Evolutionary conservation across 202 grass and related monocot species (phyloP).

Genomic region (Elaeis oleifera): DNA sequence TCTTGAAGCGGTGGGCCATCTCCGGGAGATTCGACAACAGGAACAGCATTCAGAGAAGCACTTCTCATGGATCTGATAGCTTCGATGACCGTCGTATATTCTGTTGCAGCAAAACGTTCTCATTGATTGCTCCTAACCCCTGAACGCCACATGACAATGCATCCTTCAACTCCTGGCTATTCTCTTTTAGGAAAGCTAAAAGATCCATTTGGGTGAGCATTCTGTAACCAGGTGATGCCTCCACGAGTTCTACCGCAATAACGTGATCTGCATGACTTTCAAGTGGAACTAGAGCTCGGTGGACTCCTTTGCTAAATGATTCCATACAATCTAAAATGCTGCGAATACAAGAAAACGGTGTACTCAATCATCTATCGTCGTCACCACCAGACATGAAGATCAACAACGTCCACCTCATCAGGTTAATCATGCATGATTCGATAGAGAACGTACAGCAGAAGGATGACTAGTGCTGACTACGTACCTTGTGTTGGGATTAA

Average conservation of each 20-base stretch:
- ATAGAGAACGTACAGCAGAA: too few relatives aligned
- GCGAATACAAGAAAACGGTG: background rate
- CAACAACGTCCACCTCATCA: too few relatives aligned
- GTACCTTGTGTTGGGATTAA: slow-evolving; percentile 68
- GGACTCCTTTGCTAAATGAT: slow-evolving; percentile 86
- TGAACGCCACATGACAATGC: slow-evolving; percentile 44
- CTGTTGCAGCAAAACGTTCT: slow-evolving; percentile 39
- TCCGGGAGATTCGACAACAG: slow-evolving; percentile 41
- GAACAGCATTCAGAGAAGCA: slow-evolving; percentile 58
- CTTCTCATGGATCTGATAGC: slow-evolving; percentile 57
- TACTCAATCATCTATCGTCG: background rate
- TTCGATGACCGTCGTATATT: slow-evolving; percentile 43
- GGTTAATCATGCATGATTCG: too few relatives aligned
- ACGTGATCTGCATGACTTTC: slow-evolving; percentile 49
- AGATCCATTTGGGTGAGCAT: slow-evolving; percentile 96
- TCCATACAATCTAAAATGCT: slow-evolving; percentile 92
- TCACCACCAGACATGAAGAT: too few relatives aligned
- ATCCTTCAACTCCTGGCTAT: slow-evolving; percentile 36
- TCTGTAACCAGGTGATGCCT: slow-evolving; percentile 57
- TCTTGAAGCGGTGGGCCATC: slow-evolving; percentile 32
- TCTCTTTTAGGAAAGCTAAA: slow-evolving; percentile 38
- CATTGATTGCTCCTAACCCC: slow-evolving; percentile 47
- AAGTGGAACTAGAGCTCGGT: slow-evolving; percentile 69
- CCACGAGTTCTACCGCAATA: slow-evolving; percentile 52
- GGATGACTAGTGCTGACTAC: too few relatives aligned